Evolutionary conservation across 2,329 filamentous ascomycete species (phyloP).

Genomic region (Penicillium sp.): DNA sequence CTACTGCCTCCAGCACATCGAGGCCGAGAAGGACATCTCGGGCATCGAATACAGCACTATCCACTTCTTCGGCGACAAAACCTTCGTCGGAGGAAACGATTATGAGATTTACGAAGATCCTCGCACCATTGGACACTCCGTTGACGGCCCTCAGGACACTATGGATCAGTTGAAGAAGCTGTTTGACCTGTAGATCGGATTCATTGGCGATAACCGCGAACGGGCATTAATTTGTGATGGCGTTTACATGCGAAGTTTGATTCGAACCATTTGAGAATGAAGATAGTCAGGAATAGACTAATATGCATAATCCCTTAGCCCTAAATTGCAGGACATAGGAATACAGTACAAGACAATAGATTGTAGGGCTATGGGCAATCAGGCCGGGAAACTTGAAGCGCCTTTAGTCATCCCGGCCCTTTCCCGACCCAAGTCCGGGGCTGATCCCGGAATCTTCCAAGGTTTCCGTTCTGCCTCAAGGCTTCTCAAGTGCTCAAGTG

Average conservation of each 20-base stretch:
- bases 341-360: background rate
- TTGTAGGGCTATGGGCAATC: background rate
- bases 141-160: slow-evolving; percentile 78
- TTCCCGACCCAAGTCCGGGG: background rate
- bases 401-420: slow-evolving; percentile 8
- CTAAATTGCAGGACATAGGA: background rate
- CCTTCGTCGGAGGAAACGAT: slow-evolving; percentile 85
- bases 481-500: background rate
- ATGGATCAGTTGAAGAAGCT: slow-evolving; percentile 73
- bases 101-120: slow-evolving; percentile 85
- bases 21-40: slow-evolving; percentile 69
- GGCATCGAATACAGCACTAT: slow-evolving; percentile 70
- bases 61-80: slow-evolving; percentile 99
- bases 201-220: background rate
- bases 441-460: background rate
- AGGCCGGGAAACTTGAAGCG: slow-evolving; percentile 5
- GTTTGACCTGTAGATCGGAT: slow-evolving; percentile 58
- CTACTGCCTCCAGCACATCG: slow-evolving; percentile 86
- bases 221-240: slow-evolving; percentile 15
- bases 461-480: background rate
- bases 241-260: slow-evolving; percentile 15
- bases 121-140: slow-evolving; percentile 79
- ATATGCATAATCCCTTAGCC: slow-evolving; percentile 3
- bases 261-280: slow-evolving; percentile 1
- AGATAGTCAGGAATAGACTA: background rate